phyloP scores from a whole-genome alignment of 306 rosid genomes.

The Quercus cerris region DNA sequence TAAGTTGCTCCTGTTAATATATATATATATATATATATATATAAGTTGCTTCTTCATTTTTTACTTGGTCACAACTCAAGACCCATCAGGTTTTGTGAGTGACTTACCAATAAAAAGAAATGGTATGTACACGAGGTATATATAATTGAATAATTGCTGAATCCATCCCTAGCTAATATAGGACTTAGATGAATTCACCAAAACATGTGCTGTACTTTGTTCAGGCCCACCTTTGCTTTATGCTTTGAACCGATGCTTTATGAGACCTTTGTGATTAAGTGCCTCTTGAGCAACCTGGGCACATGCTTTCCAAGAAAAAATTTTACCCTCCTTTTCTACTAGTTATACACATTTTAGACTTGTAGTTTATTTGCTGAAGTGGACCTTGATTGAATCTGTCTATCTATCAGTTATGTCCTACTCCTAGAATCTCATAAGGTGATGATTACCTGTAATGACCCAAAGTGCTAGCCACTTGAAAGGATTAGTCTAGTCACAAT shows the following conservation, averaged over 20 bases:
- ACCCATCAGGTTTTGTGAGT: no score
- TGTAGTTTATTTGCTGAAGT: background rate
- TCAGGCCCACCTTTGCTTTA: background rate
- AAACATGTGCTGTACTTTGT: background rate
- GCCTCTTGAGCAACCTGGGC: background rate
- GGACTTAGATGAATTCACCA: background rate
- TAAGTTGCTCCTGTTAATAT: background rate
- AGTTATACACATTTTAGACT: background rate
- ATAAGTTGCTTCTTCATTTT: background rate
- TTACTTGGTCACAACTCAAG: no score
- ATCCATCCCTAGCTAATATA: background rate
- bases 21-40: no score
- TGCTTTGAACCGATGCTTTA: background rate
- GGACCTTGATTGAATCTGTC: background rate
- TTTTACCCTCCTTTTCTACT: no score
- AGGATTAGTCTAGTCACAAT: no score
- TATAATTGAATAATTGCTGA: background rate
- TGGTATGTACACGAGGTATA: background rate
- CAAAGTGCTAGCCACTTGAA: no score
- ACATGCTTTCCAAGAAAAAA: background rate
- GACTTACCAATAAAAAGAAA: no score
- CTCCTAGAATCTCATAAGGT: background rate
- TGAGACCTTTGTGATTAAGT: background rate
- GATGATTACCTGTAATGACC: background rate
- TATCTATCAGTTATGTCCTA: background rate